Evolutionary conservation across 495 filamentous ascomycete species (phyloP), one percentile per base, ranked within the genome.

Genomic region (Letharia columbiana): DNA sequence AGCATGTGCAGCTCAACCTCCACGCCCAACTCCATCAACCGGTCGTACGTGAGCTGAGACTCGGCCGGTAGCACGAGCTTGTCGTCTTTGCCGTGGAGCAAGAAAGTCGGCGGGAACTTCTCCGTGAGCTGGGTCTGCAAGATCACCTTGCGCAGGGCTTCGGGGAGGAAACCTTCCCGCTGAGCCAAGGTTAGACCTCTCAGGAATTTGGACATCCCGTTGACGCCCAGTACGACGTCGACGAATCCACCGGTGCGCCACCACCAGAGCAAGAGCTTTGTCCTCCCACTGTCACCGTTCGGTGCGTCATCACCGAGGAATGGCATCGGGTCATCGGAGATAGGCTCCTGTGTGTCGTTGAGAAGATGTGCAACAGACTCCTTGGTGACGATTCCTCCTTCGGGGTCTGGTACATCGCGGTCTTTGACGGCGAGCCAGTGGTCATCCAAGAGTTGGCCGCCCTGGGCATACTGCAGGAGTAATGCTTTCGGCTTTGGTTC

Each of bases 11-110:
- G 33, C 45, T 63, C 33, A 13, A 40, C 61, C 61, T 63, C 45
- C 18, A 63, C 45, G 2, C 61, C 61, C 41, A 63, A 39, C 41
- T 50, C 45, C 37, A 0, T 3, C 15, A 63, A 39, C 18, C 20
- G 31, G 15, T 63, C 10, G 18, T 63, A 54, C 17, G 61, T 63
- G 12, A 39, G 28, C 18, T 52, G 15, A 0, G 61, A 63, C 64
- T 78, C 76, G 12, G 62, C 52, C 12, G 66, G 65, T 23, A 66
- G 58, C 12, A 78, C 74, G 10, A 74, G 67, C 58, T 69, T 70
- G 63, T 78, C 75, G 2, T 66, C 65, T 15, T 61, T 69, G 0
- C 76, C 75, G 64, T 78, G 75, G 39, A 77, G 70, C 52, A 78
- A 67, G 31, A 75, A 68, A 6, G 73, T 70, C 1, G 76, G 74